phyloP scores from a whole-genome alignment of 1,284 basidiomycete genomes.

The Somion occarium region DNA sequence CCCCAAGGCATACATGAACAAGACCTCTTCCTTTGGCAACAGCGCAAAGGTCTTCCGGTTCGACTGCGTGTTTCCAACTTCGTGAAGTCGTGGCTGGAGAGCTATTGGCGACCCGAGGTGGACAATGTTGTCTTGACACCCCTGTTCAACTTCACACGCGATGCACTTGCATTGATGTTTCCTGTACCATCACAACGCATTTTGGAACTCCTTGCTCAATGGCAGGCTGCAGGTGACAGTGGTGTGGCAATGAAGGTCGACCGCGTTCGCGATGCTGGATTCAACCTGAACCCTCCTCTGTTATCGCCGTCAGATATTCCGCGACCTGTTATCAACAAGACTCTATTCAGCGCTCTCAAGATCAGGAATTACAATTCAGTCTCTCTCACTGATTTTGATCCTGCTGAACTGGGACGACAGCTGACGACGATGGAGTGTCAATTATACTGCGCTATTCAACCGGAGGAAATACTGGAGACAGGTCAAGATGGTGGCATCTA shows the following conservation, averaged over 20 bases:
- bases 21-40: slow-evolving; percentile 75
- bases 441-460: slow-evolving; percentile 81
- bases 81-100: slow-evolving; percentile 91
- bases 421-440: slow-evolving; percentile 92
- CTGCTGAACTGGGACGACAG: slow-evolving; percentile 90
- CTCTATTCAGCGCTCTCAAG: slow-evolving; percentile 61
- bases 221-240: slow-evolving; percentile 31
- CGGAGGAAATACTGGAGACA: slow-evolving; percentile 84
- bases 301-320: slow-evolving; percentile 59
- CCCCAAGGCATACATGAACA: slow-evolving; percentile 53
- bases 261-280: slow-evolving; percentile 61
- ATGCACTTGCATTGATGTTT: slow-evolving; percentile 60
- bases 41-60: slow-evolving; percentile 84
- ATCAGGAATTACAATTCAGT: slow-evolving; percentile 58
- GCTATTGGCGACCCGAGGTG: slow-evolving; percentile 75
- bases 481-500: slow-evolving; percentile 36
- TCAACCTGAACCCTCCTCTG: slow-evolving; percentile 62
- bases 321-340: slow-evolving; percentile 81
- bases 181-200: slow-evolving; percentile 69
- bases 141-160: slow-evolving; percentile 61
- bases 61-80: slow-evolving; percentile 88
- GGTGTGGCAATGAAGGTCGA: slow-evolving; percentile 42
- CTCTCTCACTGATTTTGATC: slow-evolving; percentile 86
- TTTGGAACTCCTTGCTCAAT: slow-evolving; percentile 60
- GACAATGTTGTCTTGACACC: slow-evolving; percentile 59